phyloP scores from a whole-genome alignment of 1,284 basidiomycete species.

The Heterobasidion irregulare region DNA sequence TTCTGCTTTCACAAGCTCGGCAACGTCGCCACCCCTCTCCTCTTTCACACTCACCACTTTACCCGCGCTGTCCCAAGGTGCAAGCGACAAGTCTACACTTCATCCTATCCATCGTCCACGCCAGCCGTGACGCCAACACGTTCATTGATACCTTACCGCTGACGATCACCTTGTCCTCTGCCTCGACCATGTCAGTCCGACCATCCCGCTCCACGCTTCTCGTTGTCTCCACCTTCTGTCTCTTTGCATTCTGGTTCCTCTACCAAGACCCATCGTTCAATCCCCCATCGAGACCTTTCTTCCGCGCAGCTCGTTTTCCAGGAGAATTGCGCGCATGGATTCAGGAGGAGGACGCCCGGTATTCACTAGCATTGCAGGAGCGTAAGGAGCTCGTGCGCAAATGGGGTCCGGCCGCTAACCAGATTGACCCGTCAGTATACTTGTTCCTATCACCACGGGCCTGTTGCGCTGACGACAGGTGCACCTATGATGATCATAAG shows the following conservation, averaged over 20 bases:
- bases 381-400: neutral
- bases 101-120: no score
- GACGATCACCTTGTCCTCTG: neutral
- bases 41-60: neutral
- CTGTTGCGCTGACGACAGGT: slow-evolving; percentile 49
- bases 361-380: neutral
- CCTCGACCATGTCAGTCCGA: neutral
- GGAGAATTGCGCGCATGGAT: neutral
- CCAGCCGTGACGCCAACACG: neutral
- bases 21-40: neutral
- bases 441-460: slow-evolving; percentile 53
- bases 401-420: neutral
- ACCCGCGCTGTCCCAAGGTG: neutral
- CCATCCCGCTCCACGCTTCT: neutral
- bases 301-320: neutral
- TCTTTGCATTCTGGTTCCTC: neutral
- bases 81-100: neutral
- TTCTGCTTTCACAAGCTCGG: neutral
- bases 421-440: neutral
- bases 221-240: neutral
- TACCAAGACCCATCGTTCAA: neutral
- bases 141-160: neutral
- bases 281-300: neutral
- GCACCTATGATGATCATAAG: neutral
- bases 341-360: neutral